A percentile compares a stretch with the other conserved stretches of the same genome.
Conservation (phyloP, 2,329 filamentous ascomycete genomes). For the Epichloe hybrida region DNA sequence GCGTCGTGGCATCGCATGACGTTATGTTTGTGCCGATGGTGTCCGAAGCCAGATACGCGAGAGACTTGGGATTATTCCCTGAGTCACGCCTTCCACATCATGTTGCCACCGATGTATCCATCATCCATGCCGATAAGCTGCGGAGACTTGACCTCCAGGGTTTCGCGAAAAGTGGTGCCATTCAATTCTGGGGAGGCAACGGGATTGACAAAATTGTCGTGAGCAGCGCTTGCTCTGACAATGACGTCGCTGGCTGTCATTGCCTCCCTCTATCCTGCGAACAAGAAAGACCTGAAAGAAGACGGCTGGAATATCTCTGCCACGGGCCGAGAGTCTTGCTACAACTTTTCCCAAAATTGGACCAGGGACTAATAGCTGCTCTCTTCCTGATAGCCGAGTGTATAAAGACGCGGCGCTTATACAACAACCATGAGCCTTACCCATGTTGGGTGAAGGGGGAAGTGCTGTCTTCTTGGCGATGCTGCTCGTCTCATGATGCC, state of each 20-base stretch:
- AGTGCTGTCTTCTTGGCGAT: conserved; percentile 31
- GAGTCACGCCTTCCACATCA: conserved; percentile 37
- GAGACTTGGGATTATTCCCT: conserved; percentile 40
- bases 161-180: conserved; percentile 39
- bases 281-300: conserved; percentile 40
- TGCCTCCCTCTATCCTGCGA: conserved; percentile 46
- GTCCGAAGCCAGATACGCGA: conserved; percentile 45
- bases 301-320: conserved; percentile 41
- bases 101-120: conserved; percentile 48
- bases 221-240: conserved; percentile 49
- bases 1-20: conserved; percentile 29
- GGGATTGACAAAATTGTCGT: conserved; percentile 50
- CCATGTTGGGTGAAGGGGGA: conserved; percentile 31
- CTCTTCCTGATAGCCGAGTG: conserved; percentile 45
- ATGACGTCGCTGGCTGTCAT: conserved; percentile 48
- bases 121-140: conserved; percentile 41
- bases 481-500: conserved; percentile 26
- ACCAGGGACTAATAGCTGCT: conserved; percentile 32
- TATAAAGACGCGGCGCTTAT: conserved; percentile 47
- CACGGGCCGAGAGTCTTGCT: conserved; percentile 38
- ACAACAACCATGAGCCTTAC: conserved; percentile 29
- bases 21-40: conserved; percentile 47
- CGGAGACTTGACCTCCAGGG: conserved; percentile 40
- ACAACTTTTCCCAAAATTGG: conserved; percentile 41
- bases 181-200: conserved; percentile 55